Evolutionary conservation across 768 basidiomycete genomes (phyloP).

Genomic region (Tulasnella sp.): DNA sequence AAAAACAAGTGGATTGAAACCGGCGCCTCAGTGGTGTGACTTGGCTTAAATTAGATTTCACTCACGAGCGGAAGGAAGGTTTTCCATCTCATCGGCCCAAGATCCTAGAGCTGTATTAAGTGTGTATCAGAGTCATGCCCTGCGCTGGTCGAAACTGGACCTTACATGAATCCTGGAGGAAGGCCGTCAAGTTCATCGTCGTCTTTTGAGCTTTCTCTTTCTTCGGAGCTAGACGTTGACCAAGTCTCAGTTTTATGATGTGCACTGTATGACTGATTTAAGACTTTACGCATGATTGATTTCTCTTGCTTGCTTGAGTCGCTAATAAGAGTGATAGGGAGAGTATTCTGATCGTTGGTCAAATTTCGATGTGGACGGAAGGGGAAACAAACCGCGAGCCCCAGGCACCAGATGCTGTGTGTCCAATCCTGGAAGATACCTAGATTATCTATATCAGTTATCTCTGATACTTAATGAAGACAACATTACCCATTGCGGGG

Average conservation of each 20-base stretch:
- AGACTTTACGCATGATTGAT: conserved; percentile 17
- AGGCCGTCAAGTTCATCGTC: conserved; percentile 87
- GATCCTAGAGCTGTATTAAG: conserved; percentile 62
- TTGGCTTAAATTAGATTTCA: conserved; percentile 18
- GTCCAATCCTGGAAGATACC: too few relatives aligned
- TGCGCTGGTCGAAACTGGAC: conserved; percentile 21
- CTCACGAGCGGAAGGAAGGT: conserved; percentile 88
- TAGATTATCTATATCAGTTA: too few relatives aligned
- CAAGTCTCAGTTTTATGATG: not conserved
- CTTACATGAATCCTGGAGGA: conserved; percentile 79
- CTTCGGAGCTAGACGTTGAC: conserved; percentile 57
- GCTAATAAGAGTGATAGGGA: too few relatives aligned
- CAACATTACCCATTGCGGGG: conserved; percentile 1
- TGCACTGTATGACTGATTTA: not conserved
- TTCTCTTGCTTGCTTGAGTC: too few relatives aligned
- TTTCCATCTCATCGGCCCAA: conserved; percentile 99
- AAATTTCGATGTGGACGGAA: conserved; percentile 10
- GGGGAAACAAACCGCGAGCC: not conserved
- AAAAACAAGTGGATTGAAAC: conserved; percentile 13
- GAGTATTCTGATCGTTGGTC: not conserved
- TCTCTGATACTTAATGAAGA: not conserved
- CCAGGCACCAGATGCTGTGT: not conserved
- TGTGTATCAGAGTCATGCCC: conserved; percentile 14
- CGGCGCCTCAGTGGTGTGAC: not conserved
- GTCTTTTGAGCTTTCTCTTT: conserved; percentile 86